Evolutionary conservation across 495 filamentous ascomycete species (phyloP).

Genomic region (Podospora fimiseda): DNA sequence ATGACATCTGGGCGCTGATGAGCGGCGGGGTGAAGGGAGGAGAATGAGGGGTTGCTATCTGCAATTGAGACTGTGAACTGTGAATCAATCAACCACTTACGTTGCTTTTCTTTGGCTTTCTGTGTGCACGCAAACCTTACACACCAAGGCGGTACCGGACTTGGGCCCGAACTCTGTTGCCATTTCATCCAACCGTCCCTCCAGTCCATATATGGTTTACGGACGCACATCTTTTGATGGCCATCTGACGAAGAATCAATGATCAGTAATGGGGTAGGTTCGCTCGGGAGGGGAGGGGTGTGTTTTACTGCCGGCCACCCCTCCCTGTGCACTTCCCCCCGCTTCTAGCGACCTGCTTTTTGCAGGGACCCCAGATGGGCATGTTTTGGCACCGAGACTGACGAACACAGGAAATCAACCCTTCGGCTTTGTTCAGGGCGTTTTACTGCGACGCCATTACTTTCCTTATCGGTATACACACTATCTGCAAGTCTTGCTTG

Average conservation of each 20-base stretch:
- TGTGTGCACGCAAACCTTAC: neutral
- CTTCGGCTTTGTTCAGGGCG: neutral
- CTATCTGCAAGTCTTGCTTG: too few species aligned
- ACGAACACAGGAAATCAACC: neutral
- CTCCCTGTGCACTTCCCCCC: neutral
- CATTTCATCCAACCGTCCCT: neutral
- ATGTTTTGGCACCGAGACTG: neutral
- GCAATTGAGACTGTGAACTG: too few species aligned
- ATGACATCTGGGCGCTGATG: neutral
- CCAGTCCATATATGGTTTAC: neutral
- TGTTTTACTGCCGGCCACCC: constrained; percentile 5
- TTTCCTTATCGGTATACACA: too few species aligned
- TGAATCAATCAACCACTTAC: too few species aligned
- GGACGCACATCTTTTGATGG: neutral
- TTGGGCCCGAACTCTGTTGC: neutral
- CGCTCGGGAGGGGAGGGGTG: too few species aligned
- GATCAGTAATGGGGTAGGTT: neutral
- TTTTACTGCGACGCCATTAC: neutral
- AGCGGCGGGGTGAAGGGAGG: neutral
- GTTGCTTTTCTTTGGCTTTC: neutral
- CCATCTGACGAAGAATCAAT: constrained; percentile 9
- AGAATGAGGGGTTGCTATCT: neutral
- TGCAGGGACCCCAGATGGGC: neutral
- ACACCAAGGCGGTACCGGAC: neutral
- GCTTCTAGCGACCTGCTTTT: neutral